Evolutionary conservation across 176 grass and related monocot genomes (phyloP), one percentile per base, ranked within the genome.

Genomic region (Aechmea fasciata): DNA sequence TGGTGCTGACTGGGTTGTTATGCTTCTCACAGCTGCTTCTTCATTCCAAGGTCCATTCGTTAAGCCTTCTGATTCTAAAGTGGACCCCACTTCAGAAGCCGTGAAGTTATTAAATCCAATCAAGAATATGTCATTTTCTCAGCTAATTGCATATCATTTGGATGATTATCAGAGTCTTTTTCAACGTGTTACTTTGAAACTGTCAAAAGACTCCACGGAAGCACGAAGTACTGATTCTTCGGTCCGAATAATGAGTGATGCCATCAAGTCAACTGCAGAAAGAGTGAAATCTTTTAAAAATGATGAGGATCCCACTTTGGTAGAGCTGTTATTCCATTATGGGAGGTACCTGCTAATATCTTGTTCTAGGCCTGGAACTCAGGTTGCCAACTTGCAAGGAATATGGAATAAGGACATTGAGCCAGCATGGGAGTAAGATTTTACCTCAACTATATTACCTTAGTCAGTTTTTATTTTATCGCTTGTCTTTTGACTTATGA

Each of bases 271-370:
- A 33, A 88, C 91, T 14, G 80, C 78, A 23, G 87, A 96, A 29
- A 85, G 87, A 88, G 74, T 96, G 66, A 66, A 77, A 64, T 85
- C 72, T 75, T 96, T 88, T 79, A 85, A 73, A 78, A 72, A 91
- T 55, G 88, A 96, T 67, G 91, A 96, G 73, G 91, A 96, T 71
- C 91, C 85, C 50, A 81, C 79, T 75, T 71, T 96, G 59, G 87
- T 96, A 48, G 87, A 96, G 76, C 87, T 96, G 70, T 68, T 96
- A 28, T 96, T 96, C 71, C 85, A 96, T 61, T 96, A 84, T 84
- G 91, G 91, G 68, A 85, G 91, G 47, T 96, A 96, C 80, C 69
- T 96, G 51, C 87, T 96, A 11, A 96, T 96, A 80, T 91, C 91
- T 49, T 90, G 87, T 69, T 96, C 91, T 7, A 85, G 91, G 75